Conservation (phyloP, 805 yeast species). For the Monosporozyma unispora region DNA sequence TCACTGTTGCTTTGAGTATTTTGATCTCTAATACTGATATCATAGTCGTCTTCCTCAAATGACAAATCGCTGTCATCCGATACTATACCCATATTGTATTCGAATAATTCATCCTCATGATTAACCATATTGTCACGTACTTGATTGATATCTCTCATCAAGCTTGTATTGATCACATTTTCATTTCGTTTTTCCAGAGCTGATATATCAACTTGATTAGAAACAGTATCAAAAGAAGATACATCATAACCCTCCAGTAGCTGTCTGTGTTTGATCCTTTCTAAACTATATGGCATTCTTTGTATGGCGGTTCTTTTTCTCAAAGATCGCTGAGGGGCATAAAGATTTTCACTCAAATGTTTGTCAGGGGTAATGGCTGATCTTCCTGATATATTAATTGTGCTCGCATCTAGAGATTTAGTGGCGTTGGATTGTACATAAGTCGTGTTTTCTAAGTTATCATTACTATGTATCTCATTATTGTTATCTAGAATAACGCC, state of each 20-base stretch:
- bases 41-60: not conserved
- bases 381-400: no score
- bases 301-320: constrained; percentile 30
- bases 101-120: not conserved
- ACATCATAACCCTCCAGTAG: constrained; percentile 25
- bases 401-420: no score
- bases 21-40: not conserved
- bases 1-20: not conserved
- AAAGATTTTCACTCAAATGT: not conserved
- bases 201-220: constrained; percentile 16
- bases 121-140: not conserved
- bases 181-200: not conserved
- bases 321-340: constrained; percentile 10
- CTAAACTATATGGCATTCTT: constrained; percentile 29
- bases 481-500: not conserved
- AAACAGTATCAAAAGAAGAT: constrained; percentile 17
- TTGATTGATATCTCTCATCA: not conserved
- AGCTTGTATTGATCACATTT: not conserved
- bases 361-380: no score
- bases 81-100: not conserved
- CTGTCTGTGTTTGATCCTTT: constrained; percentile 26
- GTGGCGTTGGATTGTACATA: no score
- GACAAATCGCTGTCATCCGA: not conserved
- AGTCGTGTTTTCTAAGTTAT: no score
- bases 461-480: not conserved